A percentile compares a stretch with the other conserved stretches of the same genome.
Conservation (phyloP, 2,329 filamentous ascomycete genomes). For the Colletotrichum echinochloae region DNA sequence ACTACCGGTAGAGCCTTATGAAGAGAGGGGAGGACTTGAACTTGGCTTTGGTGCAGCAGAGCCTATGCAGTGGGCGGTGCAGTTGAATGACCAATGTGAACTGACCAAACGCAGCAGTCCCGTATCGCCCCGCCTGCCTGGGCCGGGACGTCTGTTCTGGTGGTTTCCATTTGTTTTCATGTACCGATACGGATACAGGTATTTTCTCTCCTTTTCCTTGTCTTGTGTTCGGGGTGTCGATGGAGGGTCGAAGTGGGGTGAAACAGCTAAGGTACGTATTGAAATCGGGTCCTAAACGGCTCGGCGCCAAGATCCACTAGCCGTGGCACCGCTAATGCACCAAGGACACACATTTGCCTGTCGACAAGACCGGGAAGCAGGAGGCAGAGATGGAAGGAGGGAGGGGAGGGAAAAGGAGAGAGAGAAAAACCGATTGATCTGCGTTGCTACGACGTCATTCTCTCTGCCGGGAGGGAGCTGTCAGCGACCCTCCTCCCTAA, state of each 20-base stretch:
- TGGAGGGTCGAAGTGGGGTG: slow-evolving; percentile 4
- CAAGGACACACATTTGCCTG: slow-evolving; percentile 1
- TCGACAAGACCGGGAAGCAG: slow-evolving; percentile 3
- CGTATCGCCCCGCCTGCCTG: background rate
- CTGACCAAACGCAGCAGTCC: background rate
- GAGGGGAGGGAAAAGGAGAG: background rate
- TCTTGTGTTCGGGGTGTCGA: background rate
- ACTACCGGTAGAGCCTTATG: background rate
- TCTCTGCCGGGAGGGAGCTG: slow-evolving; percentile 21
- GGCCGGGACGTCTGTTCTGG: background rate
- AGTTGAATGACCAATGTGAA: background rate
- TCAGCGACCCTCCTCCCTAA: slow-evolving; percentile 27
- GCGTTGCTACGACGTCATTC: slow-evolving; percentile 38
- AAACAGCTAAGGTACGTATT: no score
- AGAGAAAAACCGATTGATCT: background rate
- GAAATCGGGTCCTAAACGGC: no score
- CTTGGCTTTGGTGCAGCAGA: slow-evolving; percentile 2
- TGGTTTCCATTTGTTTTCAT: background rate
- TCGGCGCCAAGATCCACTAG: slow-evolving; percentile 3
- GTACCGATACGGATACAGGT: background rate
- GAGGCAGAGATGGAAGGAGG: no score
- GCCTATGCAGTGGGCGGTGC: background rate
- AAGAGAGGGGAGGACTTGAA: background rate
- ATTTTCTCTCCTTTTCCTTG: background rate
- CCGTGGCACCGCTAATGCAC: slow-evolving; percentile 8